Base-by-base conservation (phyloP, 176 grass and related monocot species). In the Leersia perrieri region DNA sequence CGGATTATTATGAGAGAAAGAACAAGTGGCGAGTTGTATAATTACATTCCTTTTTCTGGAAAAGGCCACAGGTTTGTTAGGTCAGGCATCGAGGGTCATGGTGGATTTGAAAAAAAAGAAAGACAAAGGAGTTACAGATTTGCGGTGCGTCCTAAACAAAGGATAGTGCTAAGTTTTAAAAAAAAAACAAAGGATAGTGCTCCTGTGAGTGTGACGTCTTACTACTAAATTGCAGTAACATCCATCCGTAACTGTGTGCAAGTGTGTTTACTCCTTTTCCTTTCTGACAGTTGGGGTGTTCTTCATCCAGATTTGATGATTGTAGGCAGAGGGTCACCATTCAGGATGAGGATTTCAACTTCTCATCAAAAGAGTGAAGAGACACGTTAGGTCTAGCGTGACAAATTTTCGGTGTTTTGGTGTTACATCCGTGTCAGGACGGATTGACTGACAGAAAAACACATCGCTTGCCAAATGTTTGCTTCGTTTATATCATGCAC, bases 351-450 rank as follows among this genome's bases (percentile, higher is more conserved):
- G 26, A 33, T 35, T n/a, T 66, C 14, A 61, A 9, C n/a, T 25
- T 11, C 53, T n/a, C 53, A 57, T 58, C n/a, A 58, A 58, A n/a
- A 36, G 41, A 47, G 49, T 3, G 49, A 53, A 51, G 5, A 47
- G 41, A 49, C 61, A 79, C 3, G 33, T 53, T 66, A 70, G 61
- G 33, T 71, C 26, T 9, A 4, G n/a, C 18, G 86, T 14, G 12
- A 16, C 70, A 9, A 55, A 76, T 41, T 61, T 38, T 26, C 3
- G 22, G 29, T 74, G n/a, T 26, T 84, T 66, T 9, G 44, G 47
- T 84, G 38, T 32, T 75, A 22, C 16, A 70, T 84, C 76, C 51
- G 38, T 67, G 68, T 75, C 87, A 66, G 57, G 22, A 60, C 32
- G 16, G 32, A 78, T 64, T 87, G 22, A 8, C 45, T 53, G 49